Base-by-base conservation (phyloP, 352 stramenopile species). In the Phytophthora cajani region DNA sequence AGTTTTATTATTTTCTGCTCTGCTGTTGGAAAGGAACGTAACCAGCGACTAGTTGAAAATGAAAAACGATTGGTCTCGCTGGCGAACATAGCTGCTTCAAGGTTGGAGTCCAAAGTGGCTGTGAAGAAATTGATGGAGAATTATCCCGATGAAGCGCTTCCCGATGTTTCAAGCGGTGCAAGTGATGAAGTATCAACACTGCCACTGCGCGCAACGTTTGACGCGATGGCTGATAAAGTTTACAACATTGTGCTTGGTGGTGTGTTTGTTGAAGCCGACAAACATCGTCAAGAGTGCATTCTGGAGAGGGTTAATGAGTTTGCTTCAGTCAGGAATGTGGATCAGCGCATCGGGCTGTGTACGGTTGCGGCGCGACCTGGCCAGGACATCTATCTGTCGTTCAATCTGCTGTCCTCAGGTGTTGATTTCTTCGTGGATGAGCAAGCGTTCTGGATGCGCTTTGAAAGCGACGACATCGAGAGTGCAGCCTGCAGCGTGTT, bases 1-100 rank as follows among this genome's bases (percentile, higher is more conserved):
- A 79, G 57, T 9, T 94, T 94, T 50, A 74, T 92, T 8, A 87
- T 94, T 25, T 89, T 93, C 44, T 93, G 85, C 55, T 78, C 76
- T 33, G 44, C 71, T 21, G 58, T 77, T 10, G 81, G 77, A 30
- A 75, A 74, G 11, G 71, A 80, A 19, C 69, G 75, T 14, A 80
- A 88, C 8, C 55, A 90, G 52, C 57, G 67, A 2, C 77, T 93
- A 14, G 77, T 91, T 12, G 71, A 91, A 42, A 88, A 77, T 53
- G 87, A 94, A 55, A 69, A 82, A 49, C 58, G 65, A 9, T 58
- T 92, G 40, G 72, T 89, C 1, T 47, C 64, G 30, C 62, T 82
- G 19, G 82, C 84, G 5, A 81, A 82, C 19, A 42, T 55, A 5
- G 17, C 68, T 23, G 87, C 87, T 0, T 70, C 71, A 7, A 72